phyloP scores from a whole-genome alignment of 441 rosid species.

The Jatropha podagrica region DNA sequence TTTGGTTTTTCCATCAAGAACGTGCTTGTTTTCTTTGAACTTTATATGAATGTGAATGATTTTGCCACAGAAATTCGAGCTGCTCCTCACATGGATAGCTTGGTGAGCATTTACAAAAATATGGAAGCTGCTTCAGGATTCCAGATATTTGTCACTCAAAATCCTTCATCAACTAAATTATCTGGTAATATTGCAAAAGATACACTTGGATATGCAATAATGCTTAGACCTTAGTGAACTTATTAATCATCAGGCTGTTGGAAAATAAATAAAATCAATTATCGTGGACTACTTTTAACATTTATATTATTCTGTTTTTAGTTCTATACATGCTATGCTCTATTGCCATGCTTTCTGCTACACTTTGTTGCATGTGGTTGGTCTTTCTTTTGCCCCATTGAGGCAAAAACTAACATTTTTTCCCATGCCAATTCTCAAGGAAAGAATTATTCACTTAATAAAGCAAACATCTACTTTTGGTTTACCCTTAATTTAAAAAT shows the following conservation, averaged over 20 bases:
- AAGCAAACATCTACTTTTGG: background rate
- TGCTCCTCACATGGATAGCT: constrained; percentile 92
- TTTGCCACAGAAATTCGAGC: constrained; percentile 64
- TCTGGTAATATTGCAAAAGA: constrained; percentile 38
- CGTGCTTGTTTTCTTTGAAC: background rate
- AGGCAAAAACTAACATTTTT: background rate
- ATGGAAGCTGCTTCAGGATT: constrained; percentile 88
- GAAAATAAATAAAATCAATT: background rate
- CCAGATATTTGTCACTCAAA: constrained; percentile 58
- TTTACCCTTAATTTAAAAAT: background rate
- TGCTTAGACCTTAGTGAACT: background rate
- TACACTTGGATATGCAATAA: background rate
- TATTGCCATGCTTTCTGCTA: background rate
- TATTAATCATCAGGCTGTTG: background rate
- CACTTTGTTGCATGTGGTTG: background rate
- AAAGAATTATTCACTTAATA: background rate
- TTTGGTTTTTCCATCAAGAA: background rate
- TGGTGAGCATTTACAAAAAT: constrained; percentile 80
- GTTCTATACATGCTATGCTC: background rate
- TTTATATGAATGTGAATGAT: background rate
- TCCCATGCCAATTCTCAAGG: background rate
- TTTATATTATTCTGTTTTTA: background rate
- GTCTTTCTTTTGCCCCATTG: background rate
- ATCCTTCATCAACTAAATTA: constrained; percentile 30
- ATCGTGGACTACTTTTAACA: background rate